These are phyloP conservation scores for Diaporthe velutina DNA, from an alignment of 2,329 filamentous ascomycete genomes.

Conservation along the genomic window DNA sequence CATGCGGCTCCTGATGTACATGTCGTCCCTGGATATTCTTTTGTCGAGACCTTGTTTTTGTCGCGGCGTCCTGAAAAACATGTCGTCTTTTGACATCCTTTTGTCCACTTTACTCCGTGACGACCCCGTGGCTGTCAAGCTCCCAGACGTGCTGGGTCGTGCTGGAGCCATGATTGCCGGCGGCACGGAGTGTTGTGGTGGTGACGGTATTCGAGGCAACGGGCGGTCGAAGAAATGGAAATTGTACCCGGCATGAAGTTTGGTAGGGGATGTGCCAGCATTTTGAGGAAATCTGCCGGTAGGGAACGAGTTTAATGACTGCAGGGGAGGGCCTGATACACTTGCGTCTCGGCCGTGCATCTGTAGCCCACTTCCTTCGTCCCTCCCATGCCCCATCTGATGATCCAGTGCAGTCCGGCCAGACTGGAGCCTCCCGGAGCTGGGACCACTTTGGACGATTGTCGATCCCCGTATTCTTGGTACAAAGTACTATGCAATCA, in stretches of 20 bases:
- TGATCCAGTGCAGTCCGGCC: constrained; percentile 7
- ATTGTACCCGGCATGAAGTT: constrained; percentile 45
- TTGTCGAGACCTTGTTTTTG: constrained; percentile 48
- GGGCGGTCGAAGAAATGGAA: constrained; percentile 49
- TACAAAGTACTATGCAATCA: constrained; percentile 7
- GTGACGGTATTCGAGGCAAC: constrained; percentile 43
- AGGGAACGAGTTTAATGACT: constrained; percentile 46
- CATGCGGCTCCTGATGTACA: constrained; percentile 50
- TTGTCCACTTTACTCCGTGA: constrained; percentile 50
- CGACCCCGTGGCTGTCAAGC: constrained; percentile 25
- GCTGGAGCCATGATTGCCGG: constrained; percentile 48
- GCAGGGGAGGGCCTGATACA: constrained; percentile 54
- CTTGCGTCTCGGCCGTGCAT: constrained; percentile 47
- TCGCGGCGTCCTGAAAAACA: constrained; percentile 49
- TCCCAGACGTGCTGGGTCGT: constrained; percentile 55
- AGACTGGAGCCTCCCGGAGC: constrained; percentile 16
- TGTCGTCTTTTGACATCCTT: constrained; percentile 60
- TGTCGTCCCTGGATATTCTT: constrained; percentile 59
- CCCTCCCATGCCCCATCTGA: constrained; percentile 30
- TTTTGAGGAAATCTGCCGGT: constrained; percentile 47
- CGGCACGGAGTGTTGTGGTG: constrained; percentile 22
- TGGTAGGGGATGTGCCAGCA: constrained; percentile 47
- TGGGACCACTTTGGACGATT: constrained; percentile 9
- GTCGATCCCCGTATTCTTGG: constrained; percentile 28
- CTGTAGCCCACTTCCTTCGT: constrained; percentile 33